Base-by-base conservation (phyloP, 2,329 filamentous ascomycete genomes). In the Graphium sp. region DNA sequence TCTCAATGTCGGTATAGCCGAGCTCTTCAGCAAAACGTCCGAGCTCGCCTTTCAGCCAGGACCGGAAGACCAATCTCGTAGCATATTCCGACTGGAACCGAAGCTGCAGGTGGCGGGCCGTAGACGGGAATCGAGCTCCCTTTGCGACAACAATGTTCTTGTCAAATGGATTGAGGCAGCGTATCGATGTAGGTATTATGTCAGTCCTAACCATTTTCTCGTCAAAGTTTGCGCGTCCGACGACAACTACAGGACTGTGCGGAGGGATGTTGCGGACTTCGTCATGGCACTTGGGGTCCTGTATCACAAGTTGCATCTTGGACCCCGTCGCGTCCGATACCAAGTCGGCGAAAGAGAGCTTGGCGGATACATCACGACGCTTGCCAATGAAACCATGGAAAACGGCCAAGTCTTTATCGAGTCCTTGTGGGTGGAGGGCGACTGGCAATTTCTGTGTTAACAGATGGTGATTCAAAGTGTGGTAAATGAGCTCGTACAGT, bases 51-150 rank as follows among this genome's bases (percentile, higher is more conserved):
- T 53, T 58, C 4, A 76, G 60, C 37, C 60, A 57, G 15, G 70
- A 62, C n/a, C 91, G 70, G 37, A 87, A 75, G 1, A 58, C 48
- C 3, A 98, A 60, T 4, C 84, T 70, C 2, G 75, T 53, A 14
- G 70, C 67, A 5, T 94, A 56, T 13, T 65, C 53, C 6, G 55
- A 48, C 31, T 84, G 74, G 30, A 81, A 87, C 18, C 85, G 74
- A 24, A 98, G 62, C 41, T 95, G 84, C 12, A 94, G 55, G 49
- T 95, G 81, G 14, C 89, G 73, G 32, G 78, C 66, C 27, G 79
- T 67, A 0, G 74, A 69, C 1, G 78, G 65, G 42, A 89, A 93
- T 0, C 73, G 62, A 2, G 77, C 79, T 26, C 78, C 74, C 11
- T 72, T 57, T 2, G 76, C 79, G 35, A 91, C 70, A 34, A 89